A percentile compares a stretch with the other conserved stretches of the same genome.
Conservation (phyloP, 148 eudicot species). For the Rhododendron mucronatum region DNA sequence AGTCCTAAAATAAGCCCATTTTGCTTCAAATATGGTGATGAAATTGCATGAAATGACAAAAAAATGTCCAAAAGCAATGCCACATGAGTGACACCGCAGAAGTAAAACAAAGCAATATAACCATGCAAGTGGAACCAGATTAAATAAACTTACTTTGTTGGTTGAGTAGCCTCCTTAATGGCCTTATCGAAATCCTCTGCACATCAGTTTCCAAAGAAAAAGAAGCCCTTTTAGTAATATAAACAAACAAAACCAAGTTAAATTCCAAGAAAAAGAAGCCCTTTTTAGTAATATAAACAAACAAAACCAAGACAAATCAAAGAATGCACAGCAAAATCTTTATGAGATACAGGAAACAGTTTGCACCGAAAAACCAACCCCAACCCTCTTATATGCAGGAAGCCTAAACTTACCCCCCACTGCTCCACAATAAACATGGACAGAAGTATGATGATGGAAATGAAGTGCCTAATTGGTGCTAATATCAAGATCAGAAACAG, state of each 20-base stretch:
- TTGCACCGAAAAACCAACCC: background rate
- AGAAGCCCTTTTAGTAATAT: background rate
- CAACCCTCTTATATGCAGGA: background rate
- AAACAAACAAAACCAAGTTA: slow-evolving; percentile 4
- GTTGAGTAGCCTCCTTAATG: slow-evolving; percentile 66
- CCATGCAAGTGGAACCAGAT: slow-evolving; percentile 1
- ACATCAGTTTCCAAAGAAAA: slow-evolving; percentile 17
- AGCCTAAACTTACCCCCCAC: background rate
- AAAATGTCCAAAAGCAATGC: background rate
- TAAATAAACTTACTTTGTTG: slow-evolving; percentile 46
- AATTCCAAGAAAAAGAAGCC: slow-evolving; percentile 3
- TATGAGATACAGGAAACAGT: no score
- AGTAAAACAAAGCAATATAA: background rate
- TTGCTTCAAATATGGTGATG: background rate
- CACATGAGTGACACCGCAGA: background rate
- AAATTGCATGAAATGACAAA: background rate
- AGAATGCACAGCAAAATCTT: background rate
- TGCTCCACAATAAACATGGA: background rate
- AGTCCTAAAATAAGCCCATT: background rate
- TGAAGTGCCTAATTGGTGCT: background rate
- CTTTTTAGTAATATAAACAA: background rate
- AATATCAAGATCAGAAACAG: slow-evolving; percentile 1
- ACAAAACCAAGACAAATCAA: background rate
- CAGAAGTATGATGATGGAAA: background rate
- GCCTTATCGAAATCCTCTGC: slow-evolving; percentile 78